phyloP scores from a whole-genome alignment of 495 filamentous ascomycete species.

The Rostrohypoxylon terebratum region DNA sequence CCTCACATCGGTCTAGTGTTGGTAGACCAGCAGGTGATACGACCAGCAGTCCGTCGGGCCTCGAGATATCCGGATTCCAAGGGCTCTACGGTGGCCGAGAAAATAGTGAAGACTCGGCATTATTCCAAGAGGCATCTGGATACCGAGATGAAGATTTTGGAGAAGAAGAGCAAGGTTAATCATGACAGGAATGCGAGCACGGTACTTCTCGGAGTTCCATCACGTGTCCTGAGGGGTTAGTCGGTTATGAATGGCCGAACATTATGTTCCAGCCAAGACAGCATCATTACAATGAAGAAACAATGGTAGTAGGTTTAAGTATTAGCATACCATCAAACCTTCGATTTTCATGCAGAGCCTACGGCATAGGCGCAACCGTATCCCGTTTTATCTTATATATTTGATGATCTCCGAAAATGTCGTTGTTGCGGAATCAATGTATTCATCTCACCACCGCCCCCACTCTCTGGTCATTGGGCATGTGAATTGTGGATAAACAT shows the following conservation, averaged over 20 bases:
- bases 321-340: conserved; percentile 17
- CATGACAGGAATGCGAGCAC: neutral
- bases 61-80: conserved; percentile 54
- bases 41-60: conserved; percentile 48
- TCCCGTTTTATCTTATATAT: conserved; percentile 19
- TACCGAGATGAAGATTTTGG: conserved; percentile 14
- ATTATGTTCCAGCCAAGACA: conserved; percentile 5
- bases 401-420: neutral
- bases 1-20: conserved; percentile 24
- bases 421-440: conserved; percentile 10
- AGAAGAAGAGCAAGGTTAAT: conserved; percentile 20
- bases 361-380: neutral
- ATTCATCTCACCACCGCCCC: conserved; percentile 15
- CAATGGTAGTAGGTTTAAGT: conserved; percentile 15
- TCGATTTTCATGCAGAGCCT: conserved; percentile 9
- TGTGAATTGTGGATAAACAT: conserved; percentile 13
- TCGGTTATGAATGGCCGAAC: neutral
- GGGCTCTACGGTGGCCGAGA: conserved; percentile 62
- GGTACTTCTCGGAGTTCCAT: neutral
- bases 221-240: conserved; percentile 9
- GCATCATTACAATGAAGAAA: conserved; percentile 13
- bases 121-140: conserved; percentile 50
- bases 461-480: conserved; percentile 11
- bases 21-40: conserved; percentile 27
- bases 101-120: conserved; percentile 57